A percentile compares a stretch with the other conserved stretches of the same genome.
phyloP scores from a whole-genome alignment of 805 yeast species.

The Pichia pseudocactophila region DNA sequence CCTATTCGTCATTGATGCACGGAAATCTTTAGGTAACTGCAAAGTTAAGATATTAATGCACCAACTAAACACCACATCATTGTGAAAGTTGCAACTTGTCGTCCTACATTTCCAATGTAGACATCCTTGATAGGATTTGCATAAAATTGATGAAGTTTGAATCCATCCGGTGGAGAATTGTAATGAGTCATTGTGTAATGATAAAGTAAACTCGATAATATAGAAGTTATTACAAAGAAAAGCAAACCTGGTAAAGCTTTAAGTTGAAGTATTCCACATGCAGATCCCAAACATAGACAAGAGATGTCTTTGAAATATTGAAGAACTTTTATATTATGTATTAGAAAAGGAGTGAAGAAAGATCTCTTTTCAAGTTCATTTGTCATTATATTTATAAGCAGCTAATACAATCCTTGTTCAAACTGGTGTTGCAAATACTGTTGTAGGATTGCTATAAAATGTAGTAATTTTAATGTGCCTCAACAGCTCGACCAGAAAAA shows the following conservation, averaged over 20 bases:
- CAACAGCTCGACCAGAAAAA: too few species aligned
- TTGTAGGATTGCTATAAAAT: too few species aligned
- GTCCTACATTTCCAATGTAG: slow-evolving; percentile 34
- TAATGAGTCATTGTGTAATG: slow-evolving; percentile 21
- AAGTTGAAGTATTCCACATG: slow-evolving; percentile 46
- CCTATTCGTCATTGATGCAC: slow-evolving; percentile 4
- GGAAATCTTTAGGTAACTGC: slow-evolving; percentile 2
- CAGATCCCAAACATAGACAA: slow-evolving; percentile 41
- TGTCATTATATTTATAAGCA: too few species aligned
- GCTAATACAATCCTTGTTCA: too few species aligned
- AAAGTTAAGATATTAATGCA: slow-evolving; percentile 30
- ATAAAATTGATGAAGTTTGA: slow-evolving; percentile 25
- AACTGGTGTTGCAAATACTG: too few species aligned
- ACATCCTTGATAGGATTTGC: slow-evolving; percentile 33
- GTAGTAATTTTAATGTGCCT: too few species aligned
- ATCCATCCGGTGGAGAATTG: slow-evolving; percentile 9
- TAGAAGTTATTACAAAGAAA: slow-evolving; percentile 32
- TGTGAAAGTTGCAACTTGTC: slow-evolving; percentile 43
- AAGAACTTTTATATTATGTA: slow-evolving; percentile 15
- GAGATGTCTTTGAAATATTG: slow-evolving; percentile 32
- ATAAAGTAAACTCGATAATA: slow-evolving; percentile 24
- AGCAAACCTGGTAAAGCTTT: slow-evolving; percentile 41
- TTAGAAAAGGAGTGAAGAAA: slow-evolving; percentile 9
- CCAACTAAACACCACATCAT: slow-evolving; percentile 52
- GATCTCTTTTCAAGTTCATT: not conserved